These are phyloP conservation scores for Leptographium lundbergii DNA, from an alignment of 2,329 filamentous ascomycete species.

Conservation along the genomic window DNA sequence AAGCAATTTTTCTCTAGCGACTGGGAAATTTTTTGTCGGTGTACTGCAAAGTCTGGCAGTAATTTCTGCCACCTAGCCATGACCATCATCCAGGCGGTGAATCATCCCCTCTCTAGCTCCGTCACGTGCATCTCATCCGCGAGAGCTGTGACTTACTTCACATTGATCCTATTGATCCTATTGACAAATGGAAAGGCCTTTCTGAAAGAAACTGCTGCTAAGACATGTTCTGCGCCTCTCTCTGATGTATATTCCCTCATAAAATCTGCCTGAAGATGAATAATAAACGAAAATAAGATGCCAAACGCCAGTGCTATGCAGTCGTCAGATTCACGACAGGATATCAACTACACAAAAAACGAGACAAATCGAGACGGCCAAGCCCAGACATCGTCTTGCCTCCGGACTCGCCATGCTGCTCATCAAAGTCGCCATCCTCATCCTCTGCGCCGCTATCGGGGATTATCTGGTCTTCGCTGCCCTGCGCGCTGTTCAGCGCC, in stretches of 20 bases:
- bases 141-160: not conserved
- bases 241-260: not conserved
- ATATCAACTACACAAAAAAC: conserved; percentile 28
- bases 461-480: conserved; percentile 45
- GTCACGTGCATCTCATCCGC: not conserved
- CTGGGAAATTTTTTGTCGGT: conserved; percentile 15
- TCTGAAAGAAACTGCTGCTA: not conserved
- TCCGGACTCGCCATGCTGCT: not conserved
- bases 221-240: not conserved
- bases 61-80: not conserved
- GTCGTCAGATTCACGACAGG: not conserved
- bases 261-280: not conserved
- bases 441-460: conserved; percentile 38
- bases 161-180: not conserved
- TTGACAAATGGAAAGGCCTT: not conserved
- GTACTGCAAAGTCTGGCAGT: conserved; percentile 13
- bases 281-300: not conserved
- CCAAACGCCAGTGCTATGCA: not conserved
- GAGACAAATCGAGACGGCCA: conserved; percentile 32
- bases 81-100: not conserved
- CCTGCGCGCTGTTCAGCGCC: conserved; percentile 32
- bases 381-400: conserved; percentile 7
- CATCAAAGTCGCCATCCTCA: conserved; percentile 13
- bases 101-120: conserved; percentile 17
- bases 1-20: conserved; percentile 3